phyloP scores from a whole-genome alignment of 2,329 filamentous ascomycete species.

The Sporothrix dimorphospora region DNA sequence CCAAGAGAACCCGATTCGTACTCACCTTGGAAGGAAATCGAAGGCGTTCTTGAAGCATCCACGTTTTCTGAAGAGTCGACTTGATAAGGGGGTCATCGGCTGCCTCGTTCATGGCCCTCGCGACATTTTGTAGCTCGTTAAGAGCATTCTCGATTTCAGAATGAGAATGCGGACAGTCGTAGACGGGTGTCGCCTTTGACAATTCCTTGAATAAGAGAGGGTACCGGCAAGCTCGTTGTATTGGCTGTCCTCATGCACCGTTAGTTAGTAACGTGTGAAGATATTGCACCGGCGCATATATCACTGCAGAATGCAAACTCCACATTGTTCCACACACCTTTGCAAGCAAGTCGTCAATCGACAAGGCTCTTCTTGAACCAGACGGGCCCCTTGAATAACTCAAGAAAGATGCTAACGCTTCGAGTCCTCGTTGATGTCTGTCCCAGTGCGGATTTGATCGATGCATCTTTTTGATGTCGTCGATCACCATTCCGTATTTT shows the following conservation, averaged over 20 bases:
- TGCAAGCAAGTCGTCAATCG: constrained; percentile 83
- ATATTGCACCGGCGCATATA: background rate
- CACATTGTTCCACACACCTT: constrained; percentile 61
- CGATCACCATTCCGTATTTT: constrained; percentile 83
- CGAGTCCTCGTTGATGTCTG: constrained; percentile 81
- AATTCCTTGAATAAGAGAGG: constrained; percentile 84
- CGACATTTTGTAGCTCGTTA: constrained; percentile 71
- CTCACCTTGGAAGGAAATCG: constrained; percentile 71
- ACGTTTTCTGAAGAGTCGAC: constrained; percentile 75
- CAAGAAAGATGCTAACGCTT: constrained; percentile 76
- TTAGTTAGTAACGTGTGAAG: background rate
- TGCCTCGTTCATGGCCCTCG: constrained; percentile 80
- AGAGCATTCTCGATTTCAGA: constrained; percentile 76
- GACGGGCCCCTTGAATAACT: constrained; percentile 68
- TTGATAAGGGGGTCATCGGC: constrained; percentile 74
- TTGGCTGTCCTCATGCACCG: constrained; percentile 64
- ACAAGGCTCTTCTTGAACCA: constrained; percentile 73
- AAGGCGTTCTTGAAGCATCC: constrained; percentile 81
- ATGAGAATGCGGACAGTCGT: constrained; percentile 82
- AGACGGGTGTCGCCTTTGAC: constrained; percentile 78
- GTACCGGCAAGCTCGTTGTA: constrained; percentile 90
- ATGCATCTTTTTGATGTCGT: constrained; percentile 72
- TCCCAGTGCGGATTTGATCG: constrained; percentile 73
- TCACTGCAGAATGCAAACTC: background rate
- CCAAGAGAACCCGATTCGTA: background rate